Percentiles rank a stretch among this genome's conserved stretches.
phyloP scores from a whole-genome alignment of 2,329 filamentous ascomycete species.

The Curvularia verruculosa region DNA sequence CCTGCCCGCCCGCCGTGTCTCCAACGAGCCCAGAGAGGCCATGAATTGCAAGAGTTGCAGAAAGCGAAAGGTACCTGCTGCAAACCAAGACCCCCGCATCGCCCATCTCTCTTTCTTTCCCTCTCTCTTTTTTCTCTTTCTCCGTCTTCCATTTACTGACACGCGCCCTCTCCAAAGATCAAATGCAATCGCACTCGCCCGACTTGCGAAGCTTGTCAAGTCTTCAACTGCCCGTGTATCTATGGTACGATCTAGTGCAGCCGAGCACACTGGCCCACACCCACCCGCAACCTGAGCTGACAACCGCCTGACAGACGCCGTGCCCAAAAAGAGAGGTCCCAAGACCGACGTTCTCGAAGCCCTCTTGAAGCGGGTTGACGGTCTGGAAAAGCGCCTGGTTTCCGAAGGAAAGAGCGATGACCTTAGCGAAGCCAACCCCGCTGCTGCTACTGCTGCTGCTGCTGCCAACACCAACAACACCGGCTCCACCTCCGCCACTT shows the following conservation, averaged over 20 bases:
- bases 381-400: constrained; percentile 79
- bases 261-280: background rate
- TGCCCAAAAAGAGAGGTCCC: constrained; percentile 87
- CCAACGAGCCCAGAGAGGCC: constrained; percentile 79
- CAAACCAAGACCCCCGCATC: constrained; percentile 2
- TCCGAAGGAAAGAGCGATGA: constrained; percentile 56
- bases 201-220: constrained; percentile 85
- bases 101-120: no score
- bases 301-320: constrained; percentile 66
- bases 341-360: constrained; percentile 90
- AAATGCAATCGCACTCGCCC: constrained; percentile 88
- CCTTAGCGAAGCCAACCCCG: constrained; percentile 26
- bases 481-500: constrained; percentile 9
- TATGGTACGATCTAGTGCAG: constrained; percentile 66
- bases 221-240: constrained; percentile 86
- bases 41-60: constrained; percentile 97
- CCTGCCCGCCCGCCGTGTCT: constrained; percentile 71
- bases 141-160: background rate
- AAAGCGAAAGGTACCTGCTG: constrained; percentile 75
- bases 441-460: background rate
- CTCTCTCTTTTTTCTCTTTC: no score
- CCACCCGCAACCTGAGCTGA: constrained; percentile 25
- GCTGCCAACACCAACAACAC: background rate
- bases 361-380: constrained; percentile 82
- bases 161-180: constrained; percentile 70